Conservation (phyloP, 768 basidiomycete species). For the Boletus barrowsii region DNA sequence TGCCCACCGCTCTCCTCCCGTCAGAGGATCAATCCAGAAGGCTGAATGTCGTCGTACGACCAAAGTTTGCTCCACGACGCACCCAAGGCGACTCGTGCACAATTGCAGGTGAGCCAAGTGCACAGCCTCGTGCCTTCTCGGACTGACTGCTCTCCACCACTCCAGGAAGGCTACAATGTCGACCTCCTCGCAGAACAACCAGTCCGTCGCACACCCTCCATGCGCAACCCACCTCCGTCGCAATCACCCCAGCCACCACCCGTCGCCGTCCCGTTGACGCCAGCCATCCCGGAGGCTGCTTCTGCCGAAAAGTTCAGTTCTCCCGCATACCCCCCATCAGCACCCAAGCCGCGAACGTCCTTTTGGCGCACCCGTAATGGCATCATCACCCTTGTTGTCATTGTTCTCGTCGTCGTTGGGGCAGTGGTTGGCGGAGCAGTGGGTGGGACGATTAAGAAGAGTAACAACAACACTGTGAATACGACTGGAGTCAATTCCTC, state of each 20-base stretch:
- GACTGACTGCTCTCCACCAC: neutral
- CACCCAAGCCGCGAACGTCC: constrained; percentile 21
- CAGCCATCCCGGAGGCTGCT: constrained; percentile 5
- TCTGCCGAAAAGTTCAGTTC: constrained; percentile 13
- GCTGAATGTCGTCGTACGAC: constrained; percentile 37
- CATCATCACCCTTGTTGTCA: constrained; percentile 36
- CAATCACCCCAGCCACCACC: constrained; percentile 13
- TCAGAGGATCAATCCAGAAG: neutral
- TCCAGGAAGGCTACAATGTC: constrained; percentile 53
- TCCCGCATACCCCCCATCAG: neutral
- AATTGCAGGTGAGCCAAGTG: constrained; percentile 39
- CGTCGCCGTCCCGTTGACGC: constrained; percentile 8
- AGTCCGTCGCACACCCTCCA: constrained; percentile 21
- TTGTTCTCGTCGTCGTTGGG: constrained; percentile 42
- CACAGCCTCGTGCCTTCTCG: constrained; percentile 9
- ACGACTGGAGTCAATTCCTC: neutral
- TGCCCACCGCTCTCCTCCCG: neutral
- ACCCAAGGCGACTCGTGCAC: constrained; percentile 41
- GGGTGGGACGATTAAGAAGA: constrained; percentile 43
- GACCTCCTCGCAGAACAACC: constrained; percentile 36
- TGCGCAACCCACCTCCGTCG: constrained; percentile 17
- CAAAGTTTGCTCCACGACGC: constrained; percentile 38
- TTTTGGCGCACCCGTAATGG: constrained; percentile 53
- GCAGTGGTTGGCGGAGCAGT: constrained; percentile 59
- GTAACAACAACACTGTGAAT: neutral